Base-by-base conservation (phyloP, 164 flowering plant species). In the Litsea cubeba region DNA sequence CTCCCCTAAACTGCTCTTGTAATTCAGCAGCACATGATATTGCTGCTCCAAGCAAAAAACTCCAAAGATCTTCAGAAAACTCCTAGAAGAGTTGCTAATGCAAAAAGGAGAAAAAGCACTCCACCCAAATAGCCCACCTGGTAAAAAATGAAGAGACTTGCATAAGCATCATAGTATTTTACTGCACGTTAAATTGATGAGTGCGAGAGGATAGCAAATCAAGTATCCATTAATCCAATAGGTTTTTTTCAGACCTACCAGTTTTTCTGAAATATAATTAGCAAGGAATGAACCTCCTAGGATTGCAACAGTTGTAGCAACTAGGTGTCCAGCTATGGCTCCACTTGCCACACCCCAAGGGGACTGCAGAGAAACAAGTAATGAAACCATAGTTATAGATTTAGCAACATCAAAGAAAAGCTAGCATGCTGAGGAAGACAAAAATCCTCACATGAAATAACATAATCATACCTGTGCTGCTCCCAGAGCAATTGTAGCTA, bases 291-390 rank as follows among this genome's bases (percentile, higher is more conserved):
- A 97, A 80, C 99, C 99, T 70, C 98, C 98, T 2, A 92, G 51
- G 76, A 92, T 75, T 5, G 99, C 99, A 62, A 95, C 73, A 14
- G 79, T 69, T 71, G 99, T 93, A 51, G 99, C 99, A 25, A 91
- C 46, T 65, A 95, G 84, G 78, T 95, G 99, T 64, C 99, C 99
- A 10, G 85, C 92, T 71, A 93, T 95, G 72, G 99, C 99, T 64
- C 98, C 98, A 69, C 91, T 79, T 54, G 99, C 98, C 70, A 95
- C 99, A 68, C 99, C 99, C 98, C 91, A 91, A 12, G 99, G 97
- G 60, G 99, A 93, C 99, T 93, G 87, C n/a, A 58, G 60, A 67
- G 25, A 32, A 54, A 40, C n/a, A 22, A 62, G 35, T 22, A 32
- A 60, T 73, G 50, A 68, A 50, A 65, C 24, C 25, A 24, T 24